Evolutionary conservation across 306 rosid species (phyloP).

Genomic region (Citrullus mucosospermus): DNA sequence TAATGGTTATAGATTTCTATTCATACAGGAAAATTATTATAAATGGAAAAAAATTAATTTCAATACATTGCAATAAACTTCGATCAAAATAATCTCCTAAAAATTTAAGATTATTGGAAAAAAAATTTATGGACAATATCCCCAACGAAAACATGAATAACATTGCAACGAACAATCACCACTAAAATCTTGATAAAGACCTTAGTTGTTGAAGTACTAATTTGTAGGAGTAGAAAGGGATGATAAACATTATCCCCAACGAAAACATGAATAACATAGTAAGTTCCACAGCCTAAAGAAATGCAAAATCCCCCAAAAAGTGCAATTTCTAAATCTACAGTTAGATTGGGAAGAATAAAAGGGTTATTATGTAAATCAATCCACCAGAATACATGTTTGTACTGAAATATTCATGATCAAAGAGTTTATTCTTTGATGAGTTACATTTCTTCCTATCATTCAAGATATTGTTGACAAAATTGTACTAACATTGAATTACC

Average conservation of each 20-base stretch:
- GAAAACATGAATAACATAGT: background rate
- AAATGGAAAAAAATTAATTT: too few relatives aligned
- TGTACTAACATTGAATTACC: constrained; percentile 1
- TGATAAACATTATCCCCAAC: background rate
- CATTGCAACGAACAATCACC: too few relatives aligned
- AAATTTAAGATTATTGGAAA: too few relatives aligned
- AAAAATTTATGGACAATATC: too few relatives aligned
- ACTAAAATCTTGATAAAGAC: too few relatives aligned
- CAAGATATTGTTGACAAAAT: constrained; percentile 1
- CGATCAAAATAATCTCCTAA: too few relatives aligned
- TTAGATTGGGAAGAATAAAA: background rate
- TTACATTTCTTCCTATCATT: constrained; percentile 7
- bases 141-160: too few relatives aligned
- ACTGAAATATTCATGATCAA: background rate
- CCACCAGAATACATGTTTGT: background rate
- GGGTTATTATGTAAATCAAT: background rate
- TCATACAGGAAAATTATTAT: too few relatives aligned
- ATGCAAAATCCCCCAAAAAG: background rate
- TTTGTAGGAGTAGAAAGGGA: too few relatives aligned
- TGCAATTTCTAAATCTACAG: background rate
- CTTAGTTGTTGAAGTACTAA: too few relatives aligned
- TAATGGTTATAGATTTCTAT: too few relatives aligned
- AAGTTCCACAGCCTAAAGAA: background rate
- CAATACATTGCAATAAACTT: too few relatives aligned
- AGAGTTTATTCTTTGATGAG: background rate